phyloP scores from a whole-genome alignment of 768 basidiomycete species.

The Peribolospora kevripleyi region DNA sequence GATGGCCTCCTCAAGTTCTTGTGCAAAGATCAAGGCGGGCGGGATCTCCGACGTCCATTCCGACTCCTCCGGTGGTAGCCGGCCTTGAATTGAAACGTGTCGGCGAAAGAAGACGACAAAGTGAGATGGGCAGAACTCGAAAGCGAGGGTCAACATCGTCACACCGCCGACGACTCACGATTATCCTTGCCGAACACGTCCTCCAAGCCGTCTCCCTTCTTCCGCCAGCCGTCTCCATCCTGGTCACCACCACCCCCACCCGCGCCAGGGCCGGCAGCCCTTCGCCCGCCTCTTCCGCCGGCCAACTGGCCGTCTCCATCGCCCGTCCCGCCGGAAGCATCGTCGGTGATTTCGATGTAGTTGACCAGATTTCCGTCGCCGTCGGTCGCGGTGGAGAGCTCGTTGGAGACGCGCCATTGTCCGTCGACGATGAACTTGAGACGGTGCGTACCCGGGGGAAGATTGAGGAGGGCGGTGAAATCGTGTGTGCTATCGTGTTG shows the following conservation, averaged over 20 bases:
- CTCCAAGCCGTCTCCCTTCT: too few relatives aligned
- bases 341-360: conserved; percentile 47
- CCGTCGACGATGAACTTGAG: conserved; percentile 89
- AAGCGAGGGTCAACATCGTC: too few relatives aligned
- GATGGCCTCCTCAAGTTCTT: conserved; percentile 58
- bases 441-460: conserved; percentile 76
- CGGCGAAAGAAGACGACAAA: too few relatives aligned
- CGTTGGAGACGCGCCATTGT: conserved; percentile 38
- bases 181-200: too few relatives aligned
- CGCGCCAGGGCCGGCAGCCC: too few relatives aligned
- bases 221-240: too few relatives aligned
- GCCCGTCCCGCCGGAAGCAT: conserved; percentile 11
- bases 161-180: too few relatives aligned
- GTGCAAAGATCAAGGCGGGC: conserved; percentile 48
- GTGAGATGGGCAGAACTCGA: too few relatives aligned
- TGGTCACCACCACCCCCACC: too few relatives aligned
- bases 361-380: conserved; percentile 74
- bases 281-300: too few relatives aligned
- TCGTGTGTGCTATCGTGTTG: conserved; percentile 1
- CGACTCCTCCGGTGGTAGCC: conserved; percentile 17
- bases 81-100: neutral
- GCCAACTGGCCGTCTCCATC: neutral
- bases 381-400: conserved; percentile 66
- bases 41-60: conserved; percentile 64
- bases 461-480: conserved; percentile 17